Conservation (phyloP, 768 basidiomycete genomes). For the Mycena filopes region DNA sequence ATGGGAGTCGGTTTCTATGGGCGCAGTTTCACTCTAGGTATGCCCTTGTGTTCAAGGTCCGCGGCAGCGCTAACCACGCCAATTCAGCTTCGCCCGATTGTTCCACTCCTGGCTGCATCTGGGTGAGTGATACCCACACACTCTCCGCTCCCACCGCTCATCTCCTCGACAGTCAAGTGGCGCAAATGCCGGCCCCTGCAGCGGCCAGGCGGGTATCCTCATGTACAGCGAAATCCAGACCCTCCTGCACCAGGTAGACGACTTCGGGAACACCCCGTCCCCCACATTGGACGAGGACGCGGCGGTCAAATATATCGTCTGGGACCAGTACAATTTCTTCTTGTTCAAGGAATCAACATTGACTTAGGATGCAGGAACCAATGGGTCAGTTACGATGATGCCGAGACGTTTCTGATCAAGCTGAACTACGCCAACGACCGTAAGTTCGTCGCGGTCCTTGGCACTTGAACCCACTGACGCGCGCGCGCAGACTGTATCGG, state of each 20-base stretch:
- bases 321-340: constrained; percentile 33
- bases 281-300: constrained; percentile 35
- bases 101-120: constrained; percentile 34
- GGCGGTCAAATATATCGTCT: constrained; percentile 40
- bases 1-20: constrained; percentile 42
- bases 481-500: constrained; percentile 1
- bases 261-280: not conserved
- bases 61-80: no score
- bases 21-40: constrained; percentile 40
- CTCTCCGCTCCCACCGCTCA: not conserved
- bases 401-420: no score
- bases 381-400: constrained; percentile 10
- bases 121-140: constrained; percentile 7
- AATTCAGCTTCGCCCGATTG: constrained; percentile 34
- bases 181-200: constrained; percentile 30
- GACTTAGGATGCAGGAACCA: no score
- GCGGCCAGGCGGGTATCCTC: constrained; percentile 8
- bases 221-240: constrained; percentile 22
- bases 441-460: no score
- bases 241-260: constrained; percentile 24
- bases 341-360: no score
- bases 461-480: not conserved
- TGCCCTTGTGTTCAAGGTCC: no score
- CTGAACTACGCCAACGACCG: no score
- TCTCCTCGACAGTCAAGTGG: constrained; percentile 12